Evolutionary conservation across 345 rosid species (phyloP), one percentile per base, ranked within the genome.

Genomic region (Carallia pectinifolia): DNA sequence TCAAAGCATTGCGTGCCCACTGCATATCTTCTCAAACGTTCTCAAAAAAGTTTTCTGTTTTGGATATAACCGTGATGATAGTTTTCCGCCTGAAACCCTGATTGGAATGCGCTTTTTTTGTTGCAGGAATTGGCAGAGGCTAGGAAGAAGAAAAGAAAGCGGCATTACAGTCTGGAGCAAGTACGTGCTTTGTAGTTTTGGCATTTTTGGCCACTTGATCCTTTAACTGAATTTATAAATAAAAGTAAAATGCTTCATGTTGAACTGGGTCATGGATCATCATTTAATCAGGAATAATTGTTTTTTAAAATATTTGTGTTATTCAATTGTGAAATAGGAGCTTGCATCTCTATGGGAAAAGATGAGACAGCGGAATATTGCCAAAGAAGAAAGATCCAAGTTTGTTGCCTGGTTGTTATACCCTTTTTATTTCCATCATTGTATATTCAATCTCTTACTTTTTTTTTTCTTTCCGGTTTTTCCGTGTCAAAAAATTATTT

Each of bases 311-410:
- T 39, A 8, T 3, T 30, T 6, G 6, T 67, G 59, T 9, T 40
- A 6, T 60, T 58, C 33, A 65, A 39, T 55, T 36, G 56, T 33
- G 44, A 40, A 37, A 58, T 74, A 96, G 99, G 99, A 96, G 87
- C 98, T 92, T 80, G 92, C 86, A 8, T 62, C 80, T 70, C 82
- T 92, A 1, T 96, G 97, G 96, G 99, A 92, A 77, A 90, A 90
- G 87, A 90, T 96, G 92, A 89, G 98, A 70, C 92, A 83, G 48
- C 97, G 89, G 19, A 82, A 92, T 65, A 86, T 92, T 81, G 89
- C 83, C 63, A 88, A 96, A 78, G 95, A 90, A 69, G 88, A 90
- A 33, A 85, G 97, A 83, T 86, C 90, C 48, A 87, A 86, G 98
- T 96, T 83, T 33, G 86, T 65, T 50, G 74, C 16, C 50, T 44